Evolutionary conservation across 495 filamentous ascomycete genomes (phyloP).

Genomic region (Schizothecium vesticola): DNA sequence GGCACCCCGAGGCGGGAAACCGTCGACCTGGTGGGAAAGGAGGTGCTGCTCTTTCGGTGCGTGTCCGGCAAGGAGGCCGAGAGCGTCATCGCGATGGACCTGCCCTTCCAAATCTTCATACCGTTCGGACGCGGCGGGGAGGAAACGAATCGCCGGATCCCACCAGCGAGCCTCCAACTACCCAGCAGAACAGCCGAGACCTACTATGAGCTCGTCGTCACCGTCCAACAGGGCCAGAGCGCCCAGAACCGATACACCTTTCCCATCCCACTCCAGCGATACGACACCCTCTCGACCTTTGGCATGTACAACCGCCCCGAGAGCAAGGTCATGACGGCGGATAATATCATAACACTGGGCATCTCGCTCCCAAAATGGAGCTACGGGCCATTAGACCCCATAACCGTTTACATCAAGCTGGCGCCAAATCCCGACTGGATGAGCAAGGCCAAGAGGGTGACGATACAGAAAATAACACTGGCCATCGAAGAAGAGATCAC

Average conservation of each 20-base stretch:
- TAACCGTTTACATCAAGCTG: conserved; percentile 90
- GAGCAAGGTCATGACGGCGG: conserved; percentile 72
- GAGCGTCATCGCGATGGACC: conserved; percentile 89
- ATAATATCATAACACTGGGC: conserved; percentile 86
- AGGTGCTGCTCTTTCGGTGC: conserved; percentile 87
- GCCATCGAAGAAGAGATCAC: conserved; percentile 95
- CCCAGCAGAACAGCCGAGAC: conserved; percentile 91
- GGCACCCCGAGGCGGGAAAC: conserved; percentile 90
- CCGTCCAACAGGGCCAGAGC: conserved; percentile 80
- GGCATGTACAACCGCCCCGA: conserved; percentile 99
- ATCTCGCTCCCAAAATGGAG: conserved; percentile 93
- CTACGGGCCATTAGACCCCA: conserved; percentile 91
- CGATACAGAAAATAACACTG: conserved; percentile 89
- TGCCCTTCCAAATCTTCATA: conserved; percentile 96
- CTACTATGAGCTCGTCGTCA: conserved; percentile 93
- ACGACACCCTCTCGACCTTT: conserved; percentile 95
- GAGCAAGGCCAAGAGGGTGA: conserved; percentile 82
- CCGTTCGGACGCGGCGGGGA: conserved; percentile 86
- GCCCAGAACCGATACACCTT: conserved; percentile 87
- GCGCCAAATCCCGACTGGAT: conserved; percentile 89
- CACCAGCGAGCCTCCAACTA: conserved; percentile 86
- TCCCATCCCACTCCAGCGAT: conserved; percentile 83
- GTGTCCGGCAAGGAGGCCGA: conserved; percentile 77
- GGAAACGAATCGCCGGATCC: conserved; percentile 81
- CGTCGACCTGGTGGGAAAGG: conserved; percentile 88